Conservation (phyloP, 2,329 filamentous ascomycete genomes). For the Trichoderma sp. region DNA sequence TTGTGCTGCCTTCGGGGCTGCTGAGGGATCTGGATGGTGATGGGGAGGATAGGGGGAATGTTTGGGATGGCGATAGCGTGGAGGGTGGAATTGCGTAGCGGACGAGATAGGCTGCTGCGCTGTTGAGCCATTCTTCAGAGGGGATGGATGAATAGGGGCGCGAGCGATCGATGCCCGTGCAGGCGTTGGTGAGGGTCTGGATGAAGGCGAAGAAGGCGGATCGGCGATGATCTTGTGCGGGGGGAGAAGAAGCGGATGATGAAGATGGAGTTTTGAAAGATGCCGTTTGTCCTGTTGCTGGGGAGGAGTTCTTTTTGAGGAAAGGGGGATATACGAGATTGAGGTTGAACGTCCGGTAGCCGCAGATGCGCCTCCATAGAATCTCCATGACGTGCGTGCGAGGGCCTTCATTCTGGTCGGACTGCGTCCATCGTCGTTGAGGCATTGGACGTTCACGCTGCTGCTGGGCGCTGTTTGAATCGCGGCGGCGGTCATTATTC, state of each 20-base stretch:
- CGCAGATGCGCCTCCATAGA: conserved; percentile 39
- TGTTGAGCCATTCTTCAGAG: conserved; percentile 37
- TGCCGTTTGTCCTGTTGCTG: not conserved
- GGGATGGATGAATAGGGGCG: conserved; percentile 36
- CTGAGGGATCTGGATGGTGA: not conserved
- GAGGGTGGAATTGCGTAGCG: conserved; percentile 29
- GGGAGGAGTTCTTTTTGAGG: conserved; percentile 1
- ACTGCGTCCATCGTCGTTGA: conserved; percentile 5
- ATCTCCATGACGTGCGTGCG: conserved; percentile 38
- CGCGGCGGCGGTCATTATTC: not conserved
- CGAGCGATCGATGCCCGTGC: conserved; percentile 37
- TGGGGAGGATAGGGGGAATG: not conserved
- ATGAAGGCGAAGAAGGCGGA: conserved; percentile 41
- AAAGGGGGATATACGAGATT: conserved; percentile 35
- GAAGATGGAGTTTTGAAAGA: not conserved
- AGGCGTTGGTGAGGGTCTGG: conserved; percentile 43
- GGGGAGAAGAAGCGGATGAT: not conserved
- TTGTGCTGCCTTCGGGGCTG: not conserved
- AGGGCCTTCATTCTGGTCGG: conserved; percentile 3
- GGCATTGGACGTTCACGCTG: not conserved
- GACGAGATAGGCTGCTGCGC: conserved; percentile 41
- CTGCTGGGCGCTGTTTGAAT: conserved; percentile 1
- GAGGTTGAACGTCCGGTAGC: conserved; percentile 35
- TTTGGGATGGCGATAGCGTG: not conserved
- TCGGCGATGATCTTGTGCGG: conserved; percentile 23